These are phyloP conservation scores for Collybiopsis confluens DNA, from an alignment of 768 basidiomycete species.

Conservation along the genomic window DNA sequence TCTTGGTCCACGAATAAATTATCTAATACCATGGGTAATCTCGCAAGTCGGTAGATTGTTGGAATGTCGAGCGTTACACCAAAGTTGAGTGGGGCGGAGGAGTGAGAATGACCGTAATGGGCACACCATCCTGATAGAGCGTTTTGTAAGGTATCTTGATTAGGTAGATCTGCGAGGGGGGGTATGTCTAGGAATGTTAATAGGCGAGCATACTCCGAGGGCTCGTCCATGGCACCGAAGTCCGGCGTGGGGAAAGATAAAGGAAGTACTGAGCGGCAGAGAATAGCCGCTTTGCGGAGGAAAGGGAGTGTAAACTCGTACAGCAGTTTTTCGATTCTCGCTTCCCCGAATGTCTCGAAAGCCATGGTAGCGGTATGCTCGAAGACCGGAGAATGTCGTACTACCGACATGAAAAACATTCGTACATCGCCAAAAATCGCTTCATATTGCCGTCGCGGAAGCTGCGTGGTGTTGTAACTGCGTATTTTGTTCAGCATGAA, in stretches of 20 bases:
- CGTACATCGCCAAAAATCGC: conserved; percentile 80
- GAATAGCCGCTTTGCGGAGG: conserved; percentile 80
- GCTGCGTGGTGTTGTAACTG: conserved; percentile 43
- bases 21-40: conserved; percentile 79
- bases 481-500: conserved; percentile 74
- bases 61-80: conserved; percentile 82
- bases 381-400: conserved; percentile 83
- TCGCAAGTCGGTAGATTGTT: conserved; percentile 73
- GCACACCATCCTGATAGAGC: conserved; percentile 89
- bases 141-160: conserved; percentile 84
- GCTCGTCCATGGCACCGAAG: conserved; percentile 29
- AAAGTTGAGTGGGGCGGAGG: conserved; percentile 74
- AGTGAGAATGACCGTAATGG: conserved; percentile 80
- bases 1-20: conserved; percentile 75
- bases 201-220: conserved; percentile 77
- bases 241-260: conserved; percentile 53
- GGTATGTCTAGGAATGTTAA: conserved; percentile 76
- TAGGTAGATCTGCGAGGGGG: conserved; percentile 69
- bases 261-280: conserved; percentile 74
- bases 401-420: conserved; percentile 89
- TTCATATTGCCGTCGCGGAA: conserved; percentile 48
- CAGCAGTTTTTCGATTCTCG: conserved; percentile 78
- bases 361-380: conserved; percentile 80
- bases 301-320: conserved; percentile 91
- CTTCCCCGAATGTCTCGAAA: conserved; percentile 78